phyloP scores from a whole-genome alignment of 257 asterid species.

The Coffea canephora region DNA sequence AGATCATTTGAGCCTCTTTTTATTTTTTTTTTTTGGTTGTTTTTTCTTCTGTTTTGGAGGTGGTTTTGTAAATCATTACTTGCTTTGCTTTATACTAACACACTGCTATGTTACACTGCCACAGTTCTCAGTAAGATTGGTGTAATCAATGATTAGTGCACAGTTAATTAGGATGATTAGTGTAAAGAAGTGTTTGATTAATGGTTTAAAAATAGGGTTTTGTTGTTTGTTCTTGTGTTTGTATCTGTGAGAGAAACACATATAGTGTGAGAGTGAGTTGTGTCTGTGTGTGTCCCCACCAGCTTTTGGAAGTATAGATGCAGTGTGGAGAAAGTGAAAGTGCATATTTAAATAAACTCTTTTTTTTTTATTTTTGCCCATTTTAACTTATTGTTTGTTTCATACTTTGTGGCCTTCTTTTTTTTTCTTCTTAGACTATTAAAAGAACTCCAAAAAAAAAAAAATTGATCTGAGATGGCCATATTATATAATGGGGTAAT shows the following conservation, averaged over 20 bases:
- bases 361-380: too few species aligned
- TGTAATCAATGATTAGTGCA: slow-evolving; percentile 27
- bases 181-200: background rate
- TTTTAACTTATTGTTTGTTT: slow-evolving; percentile 3
- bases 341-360: slow-evolving; percentile 15
- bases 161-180: slow-evolving; percentile 4
- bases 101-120: slow-evolving; percentile 27
- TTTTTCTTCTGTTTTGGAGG: too few species aligned
- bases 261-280: background rate
- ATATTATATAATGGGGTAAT: background rate
- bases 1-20: too few species aligned
- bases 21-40: too few species aligned
- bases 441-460: background rate
- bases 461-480: background rate
- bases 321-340: background rate
- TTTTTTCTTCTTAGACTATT: background rate
- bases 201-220: background rate
- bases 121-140: slow-evolving; percentile 20
- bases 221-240: background rate
- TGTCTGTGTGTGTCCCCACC: background rate
- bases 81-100: slow-evolving; percentile 10
- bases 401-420: slow-evolving; percentile 3
- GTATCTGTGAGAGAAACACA: background rate
- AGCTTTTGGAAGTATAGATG: background rate
- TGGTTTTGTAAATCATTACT: too few species aligned